These are phyloP conservation scores for Calonectria honghensis DNA, from an alignment of 2,329 filamentous ascomycete species.

Conservation along the genomic window DNA sequence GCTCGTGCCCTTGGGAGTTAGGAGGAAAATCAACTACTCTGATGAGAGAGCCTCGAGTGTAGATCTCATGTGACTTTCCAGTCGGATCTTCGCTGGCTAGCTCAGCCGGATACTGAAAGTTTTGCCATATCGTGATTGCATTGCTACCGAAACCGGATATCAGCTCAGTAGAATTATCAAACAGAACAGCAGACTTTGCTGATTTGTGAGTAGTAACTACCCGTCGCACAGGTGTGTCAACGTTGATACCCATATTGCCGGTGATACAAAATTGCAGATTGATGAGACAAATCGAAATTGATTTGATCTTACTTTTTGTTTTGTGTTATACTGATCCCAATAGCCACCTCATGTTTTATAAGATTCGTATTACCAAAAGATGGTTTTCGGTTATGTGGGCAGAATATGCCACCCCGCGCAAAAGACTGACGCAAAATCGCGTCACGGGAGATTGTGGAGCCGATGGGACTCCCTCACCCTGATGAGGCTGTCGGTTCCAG, in stretches of 20 bases:
- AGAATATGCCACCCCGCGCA: no score
- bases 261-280: no score
- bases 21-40: slow-evolving; percentile 23
- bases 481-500: no score
- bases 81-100: neutral
- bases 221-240: neutral
- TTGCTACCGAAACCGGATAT: slow-evolving; percentile 6
- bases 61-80: neutral
- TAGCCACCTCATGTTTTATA: no score
- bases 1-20: slow-evolving; percentile 17
- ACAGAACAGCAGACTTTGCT: neutral
- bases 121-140: slow-evolving; percentile 8
- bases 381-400: no score
- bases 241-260: neutral
- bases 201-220: slow-evolving; percentile 15
- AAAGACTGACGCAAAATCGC: no score
- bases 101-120: neutral
- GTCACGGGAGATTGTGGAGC: no score
- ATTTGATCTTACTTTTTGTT: no score
- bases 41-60: slow-evolving; percentile 13
- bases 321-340: no score
- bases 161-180: neutral
- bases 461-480: no score
- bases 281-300: no score
- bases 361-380: no score